These are phyloP conservation scores for Trichosporon sp. DNA, from an alignment of 1,284 basidiomycete species.

Conservation along the genomic window DNA sequence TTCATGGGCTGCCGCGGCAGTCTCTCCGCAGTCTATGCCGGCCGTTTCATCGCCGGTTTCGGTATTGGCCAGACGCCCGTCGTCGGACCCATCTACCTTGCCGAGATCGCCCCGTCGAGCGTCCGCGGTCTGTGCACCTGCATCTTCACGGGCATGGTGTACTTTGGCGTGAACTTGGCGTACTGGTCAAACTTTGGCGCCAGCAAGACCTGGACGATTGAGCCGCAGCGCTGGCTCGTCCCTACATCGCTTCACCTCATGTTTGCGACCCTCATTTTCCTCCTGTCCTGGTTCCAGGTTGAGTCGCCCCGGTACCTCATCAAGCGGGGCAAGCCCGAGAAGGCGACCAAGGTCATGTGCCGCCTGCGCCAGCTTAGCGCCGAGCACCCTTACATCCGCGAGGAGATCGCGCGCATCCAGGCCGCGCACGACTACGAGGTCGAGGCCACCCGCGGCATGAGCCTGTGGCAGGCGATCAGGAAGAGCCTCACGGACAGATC, in stretches of 20 bases:
- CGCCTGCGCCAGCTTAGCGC: conserved; percentile 38
- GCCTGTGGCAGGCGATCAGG: conserved; percentile 22
- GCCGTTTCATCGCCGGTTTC: conserved; percentile 25
- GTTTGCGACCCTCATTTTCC: conserved; percentile 56
- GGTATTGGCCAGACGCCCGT: conserved; percentile 48
- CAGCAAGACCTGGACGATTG: conserved; percentile 14
- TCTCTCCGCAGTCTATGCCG: conserved; percentile 23
- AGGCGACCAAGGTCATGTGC: conserved; percentile 35
- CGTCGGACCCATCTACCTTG: conserved; percentile 48
- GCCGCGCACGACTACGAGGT: conserved; percentile 29
- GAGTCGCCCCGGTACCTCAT: conserved; percentile 65
- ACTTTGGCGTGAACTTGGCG: conserved; percentile 23
- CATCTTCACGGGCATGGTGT: conserved; percentile 33
- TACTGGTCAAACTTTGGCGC: conserved; percentile 24
- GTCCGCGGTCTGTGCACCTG: conserved; percentile 70
- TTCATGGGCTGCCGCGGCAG: conserved; percentile 23
- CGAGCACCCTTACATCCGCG: conserved; percentile 35
- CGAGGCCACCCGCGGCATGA: conserved; percentile 23
- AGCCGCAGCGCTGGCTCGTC: conserved; percentile 28
- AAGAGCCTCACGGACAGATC: conserved; percentile 26
- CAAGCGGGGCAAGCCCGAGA: conserved; percentile 46
- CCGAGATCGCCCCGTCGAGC: conserved; percentile 33
- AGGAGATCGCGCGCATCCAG: conserved; percentile 43
- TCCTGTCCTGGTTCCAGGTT: conserved; percentile 56
- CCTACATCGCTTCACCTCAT: conserved; percentile 17